Base-by-base conservation (phyloP, 164 flowering plant species). In the Piper betle region DNA sequence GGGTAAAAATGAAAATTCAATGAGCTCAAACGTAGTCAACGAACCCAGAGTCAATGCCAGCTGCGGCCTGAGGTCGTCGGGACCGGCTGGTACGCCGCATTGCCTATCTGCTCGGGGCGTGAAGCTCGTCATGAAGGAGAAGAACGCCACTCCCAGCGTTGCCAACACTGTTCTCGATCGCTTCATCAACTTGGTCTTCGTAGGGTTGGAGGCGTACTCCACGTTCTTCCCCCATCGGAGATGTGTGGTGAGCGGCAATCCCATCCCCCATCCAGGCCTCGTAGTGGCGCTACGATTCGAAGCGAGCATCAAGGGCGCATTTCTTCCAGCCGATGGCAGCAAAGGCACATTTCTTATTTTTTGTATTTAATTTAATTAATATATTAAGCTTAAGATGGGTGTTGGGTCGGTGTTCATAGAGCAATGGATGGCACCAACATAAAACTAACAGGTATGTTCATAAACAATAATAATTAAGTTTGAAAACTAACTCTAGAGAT, bases 1-100 rank as follows among this genome's bases (percentile, higher is more conserved):
- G n/a, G n/a, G n/a, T n/a, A n/a, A n/a, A n/a, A n/a, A n/a, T n/a
- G n/a, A n/a, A n/a, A n/a, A n/a, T n/a, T n/a, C n/a, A n/a, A n/a
- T n/a, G n/a, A n/a, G n/a, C n/a, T n/a, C n/a, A n/a, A n/a, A n/a
- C n/a, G n/a, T n/a, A n/a, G n/a, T n/a, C n/a, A n/a, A n/a, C n/a
- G n/a, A n/a, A n/a, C n/a, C n/a, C n/a, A n/a, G n/a, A n/a, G n/a
- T n/a, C n/a, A n/a, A n/a, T 33, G 68, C 11, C 71, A 77, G 4
- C 81, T 85, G 65, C 40, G 75, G 1, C 90, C 96, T 19, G 73
- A 76, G 6, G 84, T 88, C 0, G 65, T 88, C 6, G 96, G 96
- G 0, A 88, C 92, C 12, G 96, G 92, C 0, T 88, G 92, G 5
- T 83, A 77, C 62, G 92, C 81, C 37, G 81, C 96, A 2, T 81